Base-by-base conservation (phyloP, 768 basidiomycete species). In the Pholiota molesta region DNA sequence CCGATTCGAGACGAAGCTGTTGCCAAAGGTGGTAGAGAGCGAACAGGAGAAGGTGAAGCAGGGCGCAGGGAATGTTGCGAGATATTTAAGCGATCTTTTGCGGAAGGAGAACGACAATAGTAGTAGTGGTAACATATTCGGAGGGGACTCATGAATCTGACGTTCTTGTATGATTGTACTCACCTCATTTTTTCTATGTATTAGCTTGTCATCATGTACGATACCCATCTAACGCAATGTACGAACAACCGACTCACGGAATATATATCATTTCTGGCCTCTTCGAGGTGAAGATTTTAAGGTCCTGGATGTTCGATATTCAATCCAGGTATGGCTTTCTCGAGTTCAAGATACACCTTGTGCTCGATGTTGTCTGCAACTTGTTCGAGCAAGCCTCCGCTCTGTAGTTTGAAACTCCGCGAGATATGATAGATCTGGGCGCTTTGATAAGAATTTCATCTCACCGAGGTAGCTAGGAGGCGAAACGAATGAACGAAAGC, bases 71-170 rank as follows among this genome's bases (percentile, higher is more conserved):
- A 74, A 76, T 29, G 92, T 94, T 55, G 87, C 85, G 53, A 79
- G 91, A 65, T 83, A 79, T 71, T 79, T 94, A 60, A 92, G 89
- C 73, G 87, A 90, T 68, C 77, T 94, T 57, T 76, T 92, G 78
- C 80, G 77, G 55, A 83, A 78, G 65, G 77, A 79, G 70, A 82
- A 83, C 51, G 71, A 70, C 66, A 68, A 61, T 33, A 64, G 63
- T 56, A 68, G 61, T 57, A 62, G 61, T 51, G 55, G 59, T 59
- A 65, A 63, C 60, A 59, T 65, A 56, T 65, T 69, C 39, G 65
- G 63, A 1, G 68, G 63, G 21, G 45, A 51, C 19, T 33, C 57
- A 28, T 49, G 47, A 33, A n/a, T 55, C 53, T 39, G 11, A 14
- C 53, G 28, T 23, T 28, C 49, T 49, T 65, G 60, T 62, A 62